These are phyloP conservation scores for Penicillium sp. DNA, from an alignment of 2,329 filamentous ascomycete species.

Conservation along the genomic window DNA sequence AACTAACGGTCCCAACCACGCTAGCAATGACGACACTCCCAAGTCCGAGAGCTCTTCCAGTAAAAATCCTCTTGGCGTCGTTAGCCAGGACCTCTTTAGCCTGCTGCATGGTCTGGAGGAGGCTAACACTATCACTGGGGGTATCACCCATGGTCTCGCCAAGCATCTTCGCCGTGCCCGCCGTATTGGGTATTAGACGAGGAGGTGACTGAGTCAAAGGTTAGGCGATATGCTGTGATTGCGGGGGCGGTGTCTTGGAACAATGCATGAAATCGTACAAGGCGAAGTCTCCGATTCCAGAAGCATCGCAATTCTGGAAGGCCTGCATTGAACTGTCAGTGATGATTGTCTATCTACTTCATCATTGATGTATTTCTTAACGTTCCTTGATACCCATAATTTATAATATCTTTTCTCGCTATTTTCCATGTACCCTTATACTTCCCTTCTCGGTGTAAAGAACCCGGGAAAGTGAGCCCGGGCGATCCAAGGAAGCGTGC, in stretches of 20 bases:
- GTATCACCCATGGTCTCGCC: slow-evolving; percentile 12
- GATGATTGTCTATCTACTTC: background rate
- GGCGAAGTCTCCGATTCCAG: background rate
- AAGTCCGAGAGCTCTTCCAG: background rate
- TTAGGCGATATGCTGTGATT: background rate
- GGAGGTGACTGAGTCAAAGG: background rate
- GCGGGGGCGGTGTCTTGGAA: background rate
- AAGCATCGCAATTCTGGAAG: background rate
- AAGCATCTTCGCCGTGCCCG: slow-evolving; percentile 21
- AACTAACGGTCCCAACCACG: background rate
- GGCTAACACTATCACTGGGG: slow-evolving; percentile 13
- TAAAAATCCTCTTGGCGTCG: slow-evolving; percentile 3
- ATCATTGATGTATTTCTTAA: slow-evolving; percentile 9
- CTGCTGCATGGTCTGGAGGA: slow-evolving; percentile 20
- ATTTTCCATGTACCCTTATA: background rate
- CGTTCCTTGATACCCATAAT: slow-evolving; percentile 23
- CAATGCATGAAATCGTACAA: background rate
- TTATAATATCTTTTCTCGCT: slow-evolving; percentile 10
- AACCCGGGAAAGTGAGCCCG: too few relatives aligned
- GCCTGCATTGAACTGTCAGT: background rate
- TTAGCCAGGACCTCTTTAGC: slow-evolving; percentile 20
- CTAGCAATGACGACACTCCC: background rate
- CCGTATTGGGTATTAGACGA: slow-evolving; percentile 13
- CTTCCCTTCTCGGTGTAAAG: too few relatives aligned
- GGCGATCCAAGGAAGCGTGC: background rate